Base-by-base conservation (phyloP, 805 yeast genomes). In the Jamesozyma gamospora region DNA sequence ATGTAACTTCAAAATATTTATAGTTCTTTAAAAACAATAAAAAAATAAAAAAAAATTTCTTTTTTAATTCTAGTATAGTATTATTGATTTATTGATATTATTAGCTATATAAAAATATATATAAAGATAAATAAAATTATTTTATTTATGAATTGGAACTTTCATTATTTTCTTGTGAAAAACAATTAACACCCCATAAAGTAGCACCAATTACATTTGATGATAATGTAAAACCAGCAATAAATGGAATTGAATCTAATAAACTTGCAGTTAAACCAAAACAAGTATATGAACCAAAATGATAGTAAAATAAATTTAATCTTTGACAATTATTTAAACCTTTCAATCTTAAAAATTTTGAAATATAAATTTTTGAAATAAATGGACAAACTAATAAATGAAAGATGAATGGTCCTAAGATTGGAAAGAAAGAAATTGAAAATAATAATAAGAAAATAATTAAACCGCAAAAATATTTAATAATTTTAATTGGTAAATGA, bases 201-300 rank as follows among this genome's bases (percentile, higher is more conserved):
- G 58, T 52, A 10, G 51, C 45, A 18, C 53, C 56, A 7, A 57
- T 47, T 5, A 49, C 43, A 36, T 54, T 55, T 12, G 55, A 44
- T 12, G 52, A 44, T 14, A 58, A 26, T 4, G 47, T 42, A 14
- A 58, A 34, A 4, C 57, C 56, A 4, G 64, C 46, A 17, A 55
- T 25, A 4, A 57, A 43, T 29, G 63, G 62, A 7, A 57, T 44
- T 17, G 46, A 41, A 40, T 59, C 64, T 25, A 56, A 28, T 21
- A 53, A 25, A 3, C 53, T 53, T 3, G 59, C 59, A 14, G 46
- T 38, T n/a, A 58, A 15, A 3, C 64, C 64, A 46, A 58, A 56
- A 1, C 55, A 54, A 13, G 52, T 44, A 33, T 51, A 59, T 30
- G 49, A 42, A 7, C 64, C 64, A 25, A 55, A 44, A 37, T 52